Evolutionary conservation across 768 basidiomycete species (phyloP).

Genomic region (Russula brevipes): DNA sequence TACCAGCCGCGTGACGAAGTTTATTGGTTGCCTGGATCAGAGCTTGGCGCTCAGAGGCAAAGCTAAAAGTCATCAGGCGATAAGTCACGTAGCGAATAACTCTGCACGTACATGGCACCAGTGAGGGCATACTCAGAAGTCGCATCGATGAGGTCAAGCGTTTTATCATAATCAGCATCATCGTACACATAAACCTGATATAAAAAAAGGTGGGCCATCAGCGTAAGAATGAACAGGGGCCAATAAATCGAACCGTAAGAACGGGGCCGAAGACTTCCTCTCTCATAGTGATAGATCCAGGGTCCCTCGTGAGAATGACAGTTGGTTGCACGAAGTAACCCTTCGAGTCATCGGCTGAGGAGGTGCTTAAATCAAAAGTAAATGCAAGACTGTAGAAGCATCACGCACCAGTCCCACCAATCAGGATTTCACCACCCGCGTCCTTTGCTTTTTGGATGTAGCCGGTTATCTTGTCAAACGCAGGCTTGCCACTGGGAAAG

Average conservation of each 20-base stretch:
- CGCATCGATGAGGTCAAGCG: constrained; percentile 77
- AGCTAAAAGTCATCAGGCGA: constrained; percentile 43
- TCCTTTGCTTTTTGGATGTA: constrained; percentile 86
- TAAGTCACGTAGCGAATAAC: background rate
- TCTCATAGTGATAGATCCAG: constrained; percentile 79
- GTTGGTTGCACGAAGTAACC: constrained; percentile 96
- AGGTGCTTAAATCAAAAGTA: constrained; percentile 2
- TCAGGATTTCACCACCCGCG: constrained; percentile 82
- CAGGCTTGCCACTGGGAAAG: constrained; percentile 61
- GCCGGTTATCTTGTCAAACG: constrained; percentile 79
- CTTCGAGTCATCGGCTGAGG: constrained; percentile 76
- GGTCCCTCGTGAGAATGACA: constrained; percentile 88
- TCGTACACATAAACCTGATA: constrained; percentile 79
- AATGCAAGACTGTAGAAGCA: background rate
- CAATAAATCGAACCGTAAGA: constrained; percentile 55
- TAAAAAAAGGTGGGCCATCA: background rate
- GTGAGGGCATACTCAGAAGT: constrained; percentile 89
- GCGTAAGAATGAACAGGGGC: background rate
- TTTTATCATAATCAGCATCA: constrained; percentile 82
- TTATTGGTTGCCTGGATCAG: constrained; percentile 74
- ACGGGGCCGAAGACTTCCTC: constrained; percentile 99
- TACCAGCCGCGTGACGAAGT: constrained; percentile 89
- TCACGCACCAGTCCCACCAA: constrained; percentile 71
- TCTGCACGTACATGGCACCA: constrained; percentile 73
- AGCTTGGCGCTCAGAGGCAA: constrained; percentile 74